Base-by-base conservation (phyloP, 108 stramenopile genomes). In the Fistulifera solaris region DNA sequence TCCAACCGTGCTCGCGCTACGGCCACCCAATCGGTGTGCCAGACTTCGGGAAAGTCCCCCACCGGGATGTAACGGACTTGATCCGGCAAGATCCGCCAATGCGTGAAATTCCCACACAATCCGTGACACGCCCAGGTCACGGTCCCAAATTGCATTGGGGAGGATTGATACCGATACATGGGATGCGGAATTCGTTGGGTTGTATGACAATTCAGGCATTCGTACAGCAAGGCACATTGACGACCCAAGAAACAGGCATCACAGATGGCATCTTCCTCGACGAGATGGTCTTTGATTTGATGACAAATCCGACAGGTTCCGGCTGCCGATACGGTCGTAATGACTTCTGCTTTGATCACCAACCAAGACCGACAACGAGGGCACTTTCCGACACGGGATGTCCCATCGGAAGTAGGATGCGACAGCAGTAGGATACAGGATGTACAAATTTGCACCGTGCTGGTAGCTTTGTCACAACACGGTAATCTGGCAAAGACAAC, bases 161-260 rank as follows among this genome's bases (percentile, higher is more conserved):
- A 27, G 13, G 21, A 0, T 38, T 67, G 66, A 43, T 67, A 67
- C 25, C 45, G 59, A 38, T 58, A 67, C 66, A 67, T 67, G 59
- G 66, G 66, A 54, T 67, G 66, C 26, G 66, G 66, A 27, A 67
- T 67, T 15, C 59, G 10, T 49, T 67, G 66, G 1, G 47, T 28
- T 19, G 16, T 14, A 35, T 61, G 56, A 47, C 66, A 67, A 22
- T 50, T 18, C 14, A 28, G 2, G 59, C 66, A 67, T 60, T 61
- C 51, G 31, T 67, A 67, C 2, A 38, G 48, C 42, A 67, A 46
- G 1, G 66, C 28, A n/a, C 42, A 28, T 4, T 38, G 38, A 7
- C 16, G n/a, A 4, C 66, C 66, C 6, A 67, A 22, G 35, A 52
- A 51, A 44, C 66, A 67, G 11, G 25, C 35, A 27, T 58, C 44